A percentile compares a stretch with the other conserved stretches of the same genome.
Evolutionary conservation across 2,329 filamentous ascomycete species (phyloP).

Genomic region (Diplodia sapinea): DNA sequence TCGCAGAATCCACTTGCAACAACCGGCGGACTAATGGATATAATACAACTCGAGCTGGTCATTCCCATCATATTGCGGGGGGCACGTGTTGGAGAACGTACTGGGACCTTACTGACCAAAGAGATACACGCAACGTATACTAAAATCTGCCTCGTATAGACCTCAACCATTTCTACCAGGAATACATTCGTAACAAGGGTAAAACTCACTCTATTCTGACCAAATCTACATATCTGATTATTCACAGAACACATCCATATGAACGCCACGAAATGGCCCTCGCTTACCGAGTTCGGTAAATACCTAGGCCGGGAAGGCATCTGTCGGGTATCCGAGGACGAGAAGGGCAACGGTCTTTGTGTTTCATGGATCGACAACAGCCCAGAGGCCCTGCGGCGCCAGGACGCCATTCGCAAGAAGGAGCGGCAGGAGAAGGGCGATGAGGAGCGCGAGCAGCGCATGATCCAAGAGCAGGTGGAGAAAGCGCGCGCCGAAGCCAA

Average conservation of each 20-base stretch:
- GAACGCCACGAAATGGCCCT: slow-evolving; percentile 90
- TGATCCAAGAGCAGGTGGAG: slow-evolving; percentile 83
- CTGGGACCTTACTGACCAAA: too few relatives aligned
- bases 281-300: slow-evolving; percentile 88
- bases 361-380: slow-evolving; percentile 92
- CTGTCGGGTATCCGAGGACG: slow-evolving; percentile 83
- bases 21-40: too few relatives aligned
- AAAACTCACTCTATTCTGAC: not conserved
- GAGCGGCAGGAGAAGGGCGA: slow-evolving; percentile 89
- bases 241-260: slow-evolving; percentile 74
- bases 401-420: slow-evolving; percentile 81
- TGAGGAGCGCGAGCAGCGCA: slow-evolving; percentile 83
- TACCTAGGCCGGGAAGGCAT: slow-evolving; percentile 84
- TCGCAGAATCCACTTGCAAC: too few relatives aligned
- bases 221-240: not conserved
- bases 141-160: slow-evolving; percentile 42
- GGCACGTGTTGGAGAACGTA: too few relatives aligned
- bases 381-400: slow-evolving; percentile 78
- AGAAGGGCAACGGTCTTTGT: slow-evolving; percentile 76
- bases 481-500: slow-evolving; percentile 47
- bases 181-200: slow-evolving; percentile 73
- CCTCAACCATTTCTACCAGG: slow-evolving; percentile 93
- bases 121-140: too few relatives aligned
- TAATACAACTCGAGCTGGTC: too few relatives aligned
- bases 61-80: too few relatives aligned